Conservation (phyloP, 2,329 filamentous ascomycete genomes). For the Sclerotinia glacialis region DNA sequence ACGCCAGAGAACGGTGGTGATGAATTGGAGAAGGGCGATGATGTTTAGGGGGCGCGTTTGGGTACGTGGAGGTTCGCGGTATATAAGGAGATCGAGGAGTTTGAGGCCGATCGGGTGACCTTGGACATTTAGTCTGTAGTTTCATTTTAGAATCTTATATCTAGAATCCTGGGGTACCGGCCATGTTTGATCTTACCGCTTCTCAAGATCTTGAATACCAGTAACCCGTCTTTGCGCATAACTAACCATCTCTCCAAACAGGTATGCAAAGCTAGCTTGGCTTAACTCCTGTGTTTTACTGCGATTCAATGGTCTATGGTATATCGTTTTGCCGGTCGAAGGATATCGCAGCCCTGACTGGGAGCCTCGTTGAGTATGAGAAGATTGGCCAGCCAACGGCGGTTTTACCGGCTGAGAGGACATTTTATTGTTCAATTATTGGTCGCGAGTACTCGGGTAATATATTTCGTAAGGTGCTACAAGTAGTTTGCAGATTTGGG, state of each 20-base stretch:
- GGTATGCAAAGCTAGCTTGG: conserved; percentile 89
- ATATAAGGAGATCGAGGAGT: conserved; percentile 90
- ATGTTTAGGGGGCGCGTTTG: conserved; percentile 81
- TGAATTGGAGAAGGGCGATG: conserved; percentile 88
- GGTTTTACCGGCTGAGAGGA: conserved; percentile 38
- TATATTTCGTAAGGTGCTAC: background rate
- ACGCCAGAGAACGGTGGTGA: conserved; percentile 87
- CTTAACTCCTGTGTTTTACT: conserved; percentile 85
- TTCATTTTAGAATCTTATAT: background rate
- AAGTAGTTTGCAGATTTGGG: background rate
- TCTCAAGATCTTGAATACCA: conserved; percentile 90
- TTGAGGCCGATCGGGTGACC: conserved; percentile 93
- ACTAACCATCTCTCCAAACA: conserved; percentile 94
- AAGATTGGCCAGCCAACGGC: conserved; percentile 29
- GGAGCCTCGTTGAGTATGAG: conserved; percentile 32
- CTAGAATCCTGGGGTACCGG: background rate
- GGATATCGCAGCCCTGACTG: conserved; percentile 76
- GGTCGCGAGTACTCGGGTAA: background rate
- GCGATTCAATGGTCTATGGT: conserved; percentile 91
- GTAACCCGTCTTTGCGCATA: conserved; percentile 90
- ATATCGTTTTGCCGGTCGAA: conserved; percentile 94
- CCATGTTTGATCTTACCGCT: conserved; percentile 56
- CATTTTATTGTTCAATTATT: conserved; percentile 29
- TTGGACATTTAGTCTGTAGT: conserved; percentile 75
- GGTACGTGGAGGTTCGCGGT: conserved; percentile 69